Evolutionary conservation across 2,329 filamentous ascomycete species (phyloP).

Genomic region (Aureobasidium sp.): DNA sequence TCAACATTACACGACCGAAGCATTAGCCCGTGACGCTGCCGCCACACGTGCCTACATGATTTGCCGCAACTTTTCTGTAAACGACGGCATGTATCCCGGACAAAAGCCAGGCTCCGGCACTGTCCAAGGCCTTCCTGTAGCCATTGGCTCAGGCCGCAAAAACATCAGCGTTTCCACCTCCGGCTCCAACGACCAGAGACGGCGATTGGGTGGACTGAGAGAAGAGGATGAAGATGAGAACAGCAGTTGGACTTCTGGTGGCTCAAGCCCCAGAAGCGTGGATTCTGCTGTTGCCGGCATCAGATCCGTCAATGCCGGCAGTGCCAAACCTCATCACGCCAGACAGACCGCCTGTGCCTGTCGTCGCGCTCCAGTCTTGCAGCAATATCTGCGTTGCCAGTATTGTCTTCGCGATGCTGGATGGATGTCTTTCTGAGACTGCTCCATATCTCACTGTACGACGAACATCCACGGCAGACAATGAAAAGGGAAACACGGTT

Average conservation of each 20-base stretch:
- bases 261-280: not conserved
- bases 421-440: not conserved
- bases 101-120: constrained; percentile 43
- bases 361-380: not conserved
- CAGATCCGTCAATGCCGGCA: not conserved
- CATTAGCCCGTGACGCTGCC: constrained; percentile 82
- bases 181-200: not conserved
- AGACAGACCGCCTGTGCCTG: constrained; percentile 1
- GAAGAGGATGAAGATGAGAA: constrained; percentile 6
- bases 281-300: constrained; percentile 9
- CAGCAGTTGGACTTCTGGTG: constrained; percentile 7
- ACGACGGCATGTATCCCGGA: constrained; percentile 76
- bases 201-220: not conserved
- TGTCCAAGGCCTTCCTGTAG: constrained; percentile 54
- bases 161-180: not conserved
- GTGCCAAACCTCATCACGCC: not conserved
- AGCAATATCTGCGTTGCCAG: not conserved
- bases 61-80: constrained; percentile 94
- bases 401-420: constrained; percentile 10
- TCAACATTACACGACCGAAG: constrained; percentile 66
- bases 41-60: constrained; percentile 97
- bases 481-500: not conserved
- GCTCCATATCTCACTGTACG: no score
- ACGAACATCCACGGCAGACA: not conserved
- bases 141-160: constrained; percentile 53